Conservation (phyloP, 2,329 filamentous ascomycete genomes). For the Colletotrichum chlorophyti region DNA sequence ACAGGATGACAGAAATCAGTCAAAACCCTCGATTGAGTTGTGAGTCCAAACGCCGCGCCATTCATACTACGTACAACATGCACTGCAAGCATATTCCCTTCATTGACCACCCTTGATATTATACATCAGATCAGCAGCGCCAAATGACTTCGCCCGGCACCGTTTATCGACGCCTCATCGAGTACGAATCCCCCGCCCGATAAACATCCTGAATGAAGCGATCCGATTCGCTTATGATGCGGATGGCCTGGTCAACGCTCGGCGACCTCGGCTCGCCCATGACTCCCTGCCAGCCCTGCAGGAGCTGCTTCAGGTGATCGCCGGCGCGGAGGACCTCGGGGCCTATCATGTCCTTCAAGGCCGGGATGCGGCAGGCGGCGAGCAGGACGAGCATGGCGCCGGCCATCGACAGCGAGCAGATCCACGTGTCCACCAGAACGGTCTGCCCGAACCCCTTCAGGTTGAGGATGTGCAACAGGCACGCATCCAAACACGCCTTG, state of each 20-base stretch:
- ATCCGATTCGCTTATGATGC: slow-evolving; percentile 52
- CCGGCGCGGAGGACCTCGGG: slow-evolving; percentile 47
- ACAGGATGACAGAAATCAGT: too few species aligned
- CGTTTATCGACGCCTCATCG: slow-evolving; percentile 2
- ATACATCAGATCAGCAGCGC: background rate
- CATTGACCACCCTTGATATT: too few species aligned
- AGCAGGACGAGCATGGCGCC: slow-evolving; percentile 56
- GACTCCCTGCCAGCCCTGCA: slow-evolving; percentile 49
- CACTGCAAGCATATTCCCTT: too few species aligned
- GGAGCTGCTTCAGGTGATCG: slow-evolving; percentile 45
- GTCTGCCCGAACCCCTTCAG: slow-evolving; percentile 56
- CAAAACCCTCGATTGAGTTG: too few species aligned
- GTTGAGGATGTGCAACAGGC: slow-evolving; percentile 55
- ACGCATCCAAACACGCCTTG: slow-evolving; percentile 53
- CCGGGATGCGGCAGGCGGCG: slow-evolving; percentile 48
- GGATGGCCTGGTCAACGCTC: slow-evolving; percentile 53
- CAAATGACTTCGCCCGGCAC: background rate
- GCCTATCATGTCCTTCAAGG: slow-evolving; percentile 44
- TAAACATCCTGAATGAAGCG: slow-evolving; percentile 47
- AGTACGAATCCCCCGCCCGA: slow-evolving; percentile 20
- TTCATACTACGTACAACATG: too few species aligned
- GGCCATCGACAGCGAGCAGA: slow-evolving; percentile 61
- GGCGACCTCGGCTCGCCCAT: slow-evolving; percentile 48
- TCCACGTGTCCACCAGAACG: slow-evolving; percentile 60
- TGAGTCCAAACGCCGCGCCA: too few species aligned